These are phyloP conservation scores for Pisolithus tinctorius DNA, from an alignment of 768 basidiomycete genomes.

Conservation along the genomic window DNA sequence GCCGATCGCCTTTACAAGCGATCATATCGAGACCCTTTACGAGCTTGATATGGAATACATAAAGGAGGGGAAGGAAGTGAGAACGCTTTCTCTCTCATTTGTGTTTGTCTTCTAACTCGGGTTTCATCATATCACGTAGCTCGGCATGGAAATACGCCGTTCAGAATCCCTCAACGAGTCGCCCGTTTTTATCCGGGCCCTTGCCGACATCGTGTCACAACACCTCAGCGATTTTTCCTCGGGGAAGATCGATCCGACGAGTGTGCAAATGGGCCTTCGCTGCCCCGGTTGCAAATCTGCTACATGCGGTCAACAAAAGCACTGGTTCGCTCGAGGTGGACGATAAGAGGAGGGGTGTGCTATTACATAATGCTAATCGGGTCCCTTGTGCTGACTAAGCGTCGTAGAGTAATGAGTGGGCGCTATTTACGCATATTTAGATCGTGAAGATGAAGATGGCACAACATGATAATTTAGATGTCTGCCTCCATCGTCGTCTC, in stretches of 20 bases:
- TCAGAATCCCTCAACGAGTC: slow-evolving; percentile 92
- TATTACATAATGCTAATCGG: slow-evolving; percentile 5
- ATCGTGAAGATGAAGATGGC: not conserved
- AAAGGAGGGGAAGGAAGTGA: slow-evolving; percentile 84
- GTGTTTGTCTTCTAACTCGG: not conserved
- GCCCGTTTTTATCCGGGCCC: slow-evolving; percentile 89
- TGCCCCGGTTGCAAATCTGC: slow-evolving; percentile 93
- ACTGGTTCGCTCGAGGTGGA: slow-evolving; percentile 82
- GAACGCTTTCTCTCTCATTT: slow-evolving; percentile 14
- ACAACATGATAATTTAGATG: slow-evolving; percentile 25
- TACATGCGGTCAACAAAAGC: slow-evolving; percentile 82
- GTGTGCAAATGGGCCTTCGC: slow-evolving; percentile 75
- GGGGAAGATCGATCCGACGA: slow-evolving; percentile 56
- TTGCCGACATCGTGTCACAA: slow-evolving; percentile 82
- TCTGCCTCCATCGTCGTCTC: slow-evolving; percentile 65
- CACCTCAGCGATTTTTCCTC: slow-evolving; percentile 63
- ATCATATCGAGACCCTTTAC: slow-evolving; percentile 98
- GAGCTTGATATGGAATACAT: slow-evolving; percentile 94
- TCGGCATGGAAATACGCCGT: slow-evolving; percentile 84
- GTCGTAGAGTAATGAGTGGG: no score
- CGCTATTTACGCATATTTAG: no score
- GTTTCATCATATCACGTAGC: slow-evolving; percentile 38
- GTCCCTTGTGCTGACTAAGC: slow-evolving; percentile 22
- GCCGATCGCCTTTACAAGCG: slow-evolving; percentile 97
- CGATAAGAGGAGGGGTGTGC: slow-evolving; percentile 23